Percentiles rank a stretch among this genome's conserved stretches.
phyloP scores from a whole-genome alignment of 106 monocot genomes.

The Dendrobium nobile region DNA sequence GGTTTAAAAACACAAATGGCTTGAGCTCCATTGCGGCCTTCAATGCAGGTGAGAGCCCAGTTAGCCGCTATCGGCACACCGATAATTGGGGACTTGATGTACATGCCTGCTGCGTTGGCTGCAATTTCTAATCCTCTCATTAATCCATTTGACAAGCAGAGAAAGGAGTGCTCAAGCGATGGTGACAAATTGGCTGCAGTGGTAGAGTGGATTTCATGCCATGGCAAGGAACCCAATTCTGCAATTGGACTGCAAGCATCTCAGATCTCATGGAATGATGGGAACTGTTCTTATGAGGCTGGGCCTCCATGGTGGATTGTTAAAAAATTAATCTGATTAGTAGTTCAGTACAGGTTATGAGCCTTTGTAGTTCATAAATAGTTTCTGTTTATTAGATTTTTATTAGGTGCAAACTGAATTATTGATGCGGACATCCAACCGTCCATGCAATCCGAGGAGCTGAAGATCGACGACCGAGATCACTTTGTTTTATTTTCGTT shows the following conservation, averaged over 20 bases:
- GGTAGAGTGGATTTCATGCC: constrained; percentile 54
- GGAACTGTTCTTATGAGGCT: constrained; percentile 45
- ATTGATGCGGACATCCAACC: too few species aligned
- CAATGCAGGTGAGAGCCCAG: constrained; percentile 76
- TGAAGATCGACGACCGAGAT: too few species aligned
- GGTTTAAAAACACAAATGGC: too few species aligned
- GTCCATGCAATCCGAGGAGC: too few species aligned
- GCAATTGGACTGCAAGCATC: constrained; percentile 88
- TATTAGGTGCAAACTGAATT: too few species aligned
- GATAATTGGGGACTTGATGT: constrained; percentile 81
- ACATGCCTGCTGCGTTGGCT: constrained; percentile 62
- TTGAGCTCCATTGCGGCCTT: not conserved
- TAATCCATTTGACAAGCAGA: constrained; percentile 59
- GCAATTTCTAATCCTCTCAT: constrained; percentile 42
- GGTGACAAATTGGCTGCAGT: constrained; percentile 36
- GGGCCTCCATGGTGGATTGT: constrained; percentile 72
- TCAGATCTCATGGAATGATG: constrained; percentile 83
- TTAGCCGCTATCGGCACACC: constrained; percentile 82
- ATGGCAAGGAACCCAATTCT: constrained; percentile 77
- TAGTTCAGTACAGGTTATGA: not conserved
- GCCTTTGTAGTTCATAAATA: too few species aligned
- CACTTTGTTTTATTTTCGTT: too few species aligned
- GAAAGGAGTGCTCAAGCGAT: constrained; percentile 15
- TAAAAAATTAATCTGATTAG: not conserved
- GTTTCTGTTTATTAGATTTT: too few species aligned